These are phyloP conservation scores for Phytomonas sp. DNA, from an alignment of 208 protist genomes.

Conservation along the genomic window DNA sequence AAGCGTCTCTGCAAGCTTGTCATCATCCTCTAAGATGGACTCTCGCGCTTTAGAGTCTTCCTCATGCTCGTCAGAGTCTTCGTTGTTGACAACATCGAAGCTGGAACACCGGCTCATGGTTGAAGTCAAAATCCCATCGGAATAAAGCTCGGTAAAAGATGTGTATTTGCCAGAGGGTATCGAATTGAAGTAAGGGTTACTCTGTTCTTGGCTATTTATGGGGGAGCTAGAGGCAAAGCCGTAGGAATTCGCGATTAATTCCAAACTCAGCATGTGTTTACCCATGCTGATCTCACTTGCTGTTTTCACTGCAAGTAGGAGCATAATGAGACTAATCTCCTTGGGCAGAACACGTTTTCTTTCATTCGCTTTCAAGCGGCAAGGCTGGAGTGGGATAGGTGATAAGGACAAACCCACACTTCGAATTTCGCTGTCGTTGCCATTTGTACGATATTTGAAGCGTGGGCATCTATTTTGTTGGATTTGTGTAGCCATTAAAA, in stretches of 20 bases:
- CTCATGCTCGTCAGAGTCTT: neutral
- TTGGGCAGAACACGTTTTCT: slow-evolving; percentile 22
- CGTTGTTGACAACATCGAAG: slow-evolving; percentile 12
- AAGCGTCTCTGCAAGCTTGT: neutral
- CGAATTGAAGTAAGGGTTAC: slow-evolving; percentile 22
- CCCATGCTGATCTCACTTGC: slow-evolving; percentile 25
- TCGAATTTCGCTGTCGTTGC: neutral
- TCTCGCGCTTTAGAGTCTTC: neutral
- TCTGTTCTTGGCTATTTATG: slow-evolving; percentile 19
- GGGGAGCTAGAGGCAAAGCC: slow-evolving; percentile 21
- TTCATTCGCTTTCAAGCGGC: neutral
- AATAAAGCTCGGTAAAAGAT: slow-evolving; percentile 24
- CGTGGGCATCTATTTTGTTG: neutral
- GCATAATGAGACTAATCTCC: slow-evolving; percentile 45
- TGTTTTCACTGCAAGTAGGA: slow-evolving; percentile 40
- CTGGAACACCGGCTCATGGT: slow-evolving; percentile 24
- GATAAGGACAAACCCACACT: neutral
- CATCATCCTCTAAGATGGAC: neutral
- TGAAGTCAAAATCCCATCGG: slow-evolving; percentile 29
- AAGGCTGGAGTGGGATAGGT: neutral
- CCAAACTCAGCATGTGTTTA: slow-evolving; percentile 47
- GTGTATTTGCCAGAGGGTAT: slow-evolving; percentile 20
- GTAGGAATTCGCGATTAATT: slow-evolving; percentile 37
- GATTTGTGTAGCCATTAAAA: neutral
- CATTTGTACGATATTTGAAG: neutral